A percentile compares a stretch with the other conserved stretches of the same genome.
These are phyloP conservation scores for Arachis stenosperma DNA, from an alignment of 306 rosid species.

Conservation along the genomic window DNA sequence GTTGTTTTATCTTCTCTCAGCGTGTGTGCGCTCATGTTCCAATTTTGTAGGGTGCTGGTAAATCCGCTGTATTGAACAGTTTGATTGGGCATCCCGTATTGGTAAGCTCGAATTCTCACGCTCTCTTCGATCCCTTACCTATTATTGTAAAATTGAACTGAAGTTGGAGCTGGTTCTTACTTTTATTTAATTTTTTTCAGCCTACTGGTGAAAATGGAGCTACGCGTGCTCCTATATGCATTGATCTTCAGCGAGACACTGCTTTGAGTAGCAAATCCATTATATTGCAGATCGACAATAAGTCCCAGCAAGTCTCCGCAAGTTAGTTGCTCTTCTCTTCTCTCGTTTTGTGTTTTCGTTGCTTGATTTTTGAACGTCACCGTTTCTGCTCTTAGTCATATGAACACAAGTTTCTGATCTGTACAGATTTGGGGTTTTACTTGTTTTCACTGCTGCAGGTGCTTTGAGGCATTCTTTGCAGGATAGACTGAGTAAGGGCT, in stretches of 20 bases:
- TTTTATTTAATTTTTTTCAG: constrained; percentile 45
- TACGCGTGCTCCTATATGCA: constrained; percentile 91
- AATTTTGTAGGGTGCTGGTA: constrained; percentile 84
- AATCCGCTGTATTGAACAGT: constrained; percentile 93
- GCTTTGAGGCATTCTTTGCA: constrained; percentile 94
- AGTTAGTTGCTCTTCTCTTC: constrained; percentile 57
- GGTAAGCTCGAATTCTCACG: constrained; percentile 57
- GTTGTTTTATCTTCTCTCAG: neutral
- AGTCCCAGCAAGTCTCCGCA: constrained; percentile 95
- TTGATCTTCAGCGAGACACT: constrained; percentile 86
- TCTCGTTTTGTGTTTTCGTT: neutral
- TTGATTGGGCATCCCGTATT: constrained; percentile 94
- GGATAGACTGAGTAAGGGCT: constrained; percentile 83
- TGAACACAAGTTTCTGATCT: constrained; percentile 31
- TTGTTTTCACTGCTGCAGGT: constrained; percentile 54
- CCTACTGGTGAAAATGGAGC: constrained; percentile 99
- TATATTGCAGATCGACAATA: constrained; percentile 88
- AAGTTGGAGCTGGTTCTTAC: constrained; percentile 23
- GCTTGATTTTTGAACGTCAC: neutral
- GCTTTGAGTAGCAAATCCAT: constrained; percentile 95
- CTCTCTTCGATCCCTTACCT: neutral
- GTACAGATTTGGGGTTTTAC: constrained; percentile 10
- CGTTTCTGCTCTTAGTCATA: neutral
- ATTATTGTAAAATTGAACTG: neutral
- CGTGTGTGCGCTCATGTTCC: neutral